phyloP scores from a whole-genome alignment of 1,284 basidiomycete genomes.

The Rhodotorula mucilaginosa region DNA sequence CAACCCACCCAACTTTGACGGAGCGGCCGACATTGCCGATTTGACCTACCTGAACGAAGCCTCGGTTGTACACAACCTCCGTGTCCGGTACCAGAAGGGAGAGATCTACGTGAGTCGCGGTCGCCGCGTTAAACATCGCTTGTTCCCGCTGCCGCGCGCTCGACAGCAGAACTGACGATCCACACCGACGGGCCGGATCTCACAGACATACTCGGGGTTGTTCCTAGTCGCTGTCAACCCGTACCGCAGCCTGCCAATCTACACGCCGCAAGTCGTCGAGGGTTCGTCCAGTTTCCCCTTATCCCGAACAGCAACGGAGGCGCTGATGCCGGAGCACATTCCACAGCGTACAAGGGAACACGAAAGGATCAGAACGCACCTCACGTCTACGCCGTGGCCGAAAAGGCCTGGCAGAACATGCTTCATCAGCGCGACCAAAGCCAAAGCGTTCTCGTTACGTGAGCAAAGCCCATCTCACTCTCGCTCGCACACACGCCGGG shows the following conservation, averaged over 20 bases:
- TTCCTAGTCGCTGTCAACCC: conserved; percentile 99
- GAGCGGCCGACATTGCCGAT: conserved; percentile 97
- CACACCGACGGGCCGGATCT: neutral
- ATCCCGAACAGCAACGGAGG: too few species aligned
- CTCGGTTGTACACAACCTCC: conserved; percentile 94
- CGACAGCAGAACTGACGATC: neutral
- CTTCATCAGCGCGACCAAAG: conserved; percentile 87
- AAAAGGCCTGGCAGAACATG: conserved; percentile 98
- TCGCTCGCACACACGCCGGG: neutral
- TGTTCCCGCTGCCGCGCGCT: neutral
- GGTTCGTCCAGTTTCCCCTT: conserved; percentile 18
- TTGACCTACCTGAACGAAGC: conserved; percentile 98
- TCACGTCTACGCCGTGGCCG: conserved; percentile 95
- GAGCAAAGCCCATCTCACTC: conserved; percentile 48
- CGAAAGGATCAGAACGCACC: conserved; percentile 93
- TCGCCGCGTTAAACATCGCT: too few species aligned
- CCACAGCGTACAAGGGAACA: conserved; percentile 81
- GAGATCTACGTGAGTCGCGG: conserved; percentile 76
- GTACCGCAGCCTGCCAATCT: conserved; percentile 87
- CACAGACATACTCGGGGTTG: conserved; percentile 86
- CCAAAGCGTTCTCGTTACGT: conserved; percentile 98
- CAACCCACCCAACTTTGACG: conserved; percentile 97
- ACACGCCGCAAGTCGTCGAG: conserved; percentile 57
- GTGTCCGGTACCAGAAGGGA: conserved; percentile 84
- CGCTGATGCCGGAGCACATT: conserved; percentile 45